Conservation (phyloP, 805 yeast genomes). For the Kuraishia molischiana region DNA sequence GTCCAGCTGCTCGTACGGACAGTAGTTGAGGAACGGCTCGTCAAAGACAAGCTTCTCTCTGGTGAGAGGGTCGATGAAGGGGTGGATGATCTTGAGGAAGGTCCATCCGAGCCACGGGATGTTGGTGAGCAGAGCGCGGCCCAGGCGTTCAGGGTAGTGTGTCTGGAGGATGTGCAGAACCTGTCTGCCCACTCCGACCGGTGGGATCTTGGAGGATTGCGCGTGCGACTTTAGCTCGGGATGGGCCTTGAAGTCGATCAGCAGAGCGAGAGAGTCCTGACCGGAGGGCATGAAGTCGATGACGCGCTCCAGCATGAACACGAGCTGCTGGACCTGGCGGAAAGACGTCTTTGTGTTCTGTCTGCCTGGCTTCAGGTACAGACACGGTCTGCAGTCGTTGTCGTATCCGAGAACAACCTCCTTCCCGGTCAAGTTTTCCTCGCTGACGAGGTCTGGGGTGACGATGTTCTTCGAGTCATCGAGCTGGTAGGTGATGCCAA, state of each 20-base stretch:
- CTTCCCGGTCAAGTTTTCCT: conserved; percentile 86
- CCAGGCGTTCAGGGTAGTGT: conserved; percentile 95
- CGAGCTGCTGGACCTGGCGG: conserved; percentile 93
- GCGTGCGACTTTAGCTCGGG: conserved; percentile 42
- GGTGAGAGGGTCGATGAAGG: conserved; percentile 94
- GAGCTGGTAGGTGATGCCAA: conserved; percentile 48
- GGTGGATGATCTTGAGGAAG: conserved; percentile 82
- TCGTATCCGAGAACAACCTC: conserved; percentile 89
- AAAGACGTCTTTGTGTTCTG: conserved; percentile 89
- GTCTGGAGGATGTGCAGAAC: conserved; percentile 90
- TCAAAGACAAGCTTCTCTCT: conserved; percentile 88
- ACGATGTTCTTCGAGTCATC: conserved; percentile 40
- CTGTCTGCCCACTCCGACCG: conserved; percentile 80
- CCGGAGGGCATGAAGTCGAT: conserved; percentile 95
- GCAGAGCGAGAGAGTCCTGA: conserved; percentile 84
- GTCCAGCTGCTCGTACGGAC: conserved; percentile 76
- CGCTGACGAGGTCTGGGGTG: conserved; percentile 42
- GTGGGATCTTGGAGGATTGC: conserved; percentile 69
- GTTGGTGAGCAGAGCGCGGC: conserved; percentile 84
- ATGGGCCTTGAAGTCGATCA: conserved; percentile 86
- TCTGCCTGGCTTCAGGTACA: conserved; percentile 87
- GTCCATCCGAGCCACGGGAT: conserved; percentile 94
- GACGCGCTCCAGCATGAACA: conserved; percentile 83
- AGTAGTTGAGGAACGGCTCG: conserved; percentile 78
- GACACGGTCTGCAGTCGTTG: conserved; percentile 82